Percentiles rank a stretch among this genome's conserved stretches.
Evolutionary conservation across 495 filamentous ascomycete genomes (phyloP).

Genomic region (Xylaria grammica): DNA sequence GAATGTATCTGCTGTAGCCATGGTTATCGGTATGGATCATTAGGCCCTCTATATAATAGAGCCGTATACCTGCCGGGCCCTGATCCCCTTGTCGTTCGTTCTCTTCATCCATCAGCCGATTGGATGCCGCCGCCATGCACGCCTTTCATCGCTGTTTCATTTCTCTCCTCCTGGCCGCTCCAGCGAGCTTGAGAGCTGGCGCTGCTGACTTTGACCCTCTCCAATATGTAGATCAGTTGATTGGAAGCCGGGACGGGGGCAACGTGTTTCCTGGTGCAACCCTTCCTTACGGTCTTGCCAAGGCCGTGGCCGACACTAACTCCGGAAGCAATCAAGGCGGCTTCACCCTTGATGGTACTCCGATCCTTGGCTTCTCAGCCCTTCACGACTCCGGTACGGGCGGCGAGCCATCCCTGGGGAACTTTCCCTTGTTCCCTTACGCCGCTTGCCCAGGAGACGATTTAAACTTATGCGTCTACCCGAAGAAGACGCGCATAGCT

Average conservation of each 20-base stretch:
- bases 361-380: constrained; percentile 68
- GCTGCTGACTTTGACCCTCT: constrained; percentile 45
- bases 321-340: constrained; percentile 71
- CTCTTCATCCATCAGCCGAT: background rate
- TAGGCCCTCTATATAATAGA: constrained; percentile 15
- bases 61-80: constrained; percentile 8
- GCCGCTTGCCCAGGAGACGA: constrained; percentile 68
- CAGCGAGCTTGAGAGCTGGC: constrained; percentile 19
- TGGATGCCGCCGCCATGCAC: constrained; percentile 28
- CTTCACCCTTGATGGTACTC: constrained; percentile 67
- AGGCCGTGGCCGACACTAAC: constrained; percentile 74
- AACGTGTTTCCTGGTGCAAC: constrained; percentile 81
- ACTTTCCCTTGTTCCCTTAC: constrained; percentile 76
- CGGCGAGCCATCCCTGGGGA: constrained; percentile 70
- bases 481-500: constrained; percentile 47
- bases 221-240: constrained; percentile 59
- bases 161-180: constrained; percentile 25
- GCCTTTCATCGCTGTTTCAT: constrained; percentile 20
- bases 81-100: constrained; percentile 4
- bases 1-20: constrained; percentile 13
- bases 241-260: constrained; percentile 65
- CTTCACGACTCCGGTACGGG: constrained; percentile 79
- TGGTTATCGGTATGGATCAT: constrained; percentile 4
- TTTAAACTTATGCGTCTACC: constrained; percentile 67
- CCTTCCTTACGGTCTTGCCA: constrained; percentile 77